Percentiles rank a stretch among this genome's conserved stretches.
These are phyloP conservation scores for Fusarium sublunatum DNA, from an alignment of 2,329 filamentous ascomycete genomes.

Conservation along the genomic window DNA sequence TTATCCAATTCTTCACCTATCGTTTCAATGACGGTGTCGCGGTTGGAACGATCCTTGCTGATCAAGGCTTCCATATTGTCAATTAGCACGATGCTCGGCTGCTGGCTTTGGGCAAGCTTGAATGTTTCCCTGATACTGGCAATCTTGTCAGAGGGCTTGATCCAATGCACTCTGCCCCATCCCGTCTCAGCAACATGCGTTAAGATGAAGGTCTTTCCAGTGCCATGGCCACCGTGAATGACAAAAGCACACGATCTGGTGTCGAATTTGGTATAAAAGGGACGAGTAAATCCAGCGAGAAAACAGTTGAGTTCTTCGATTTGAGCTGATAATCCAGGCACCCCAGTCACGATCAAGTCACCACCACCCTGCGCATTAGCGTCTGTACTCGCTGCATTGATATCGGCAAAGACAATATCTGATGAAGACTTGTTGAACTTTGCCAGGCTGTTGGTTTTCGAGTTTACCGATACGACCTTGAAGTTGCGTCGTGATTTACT, in stretches of 20 bases:
- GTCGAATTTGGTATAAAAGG: slow-evolving; percentile 47
- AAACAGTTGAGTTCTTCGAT: slow-evolving; percentile 74
- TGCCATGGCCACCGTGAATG: slow-evolving; percentile 84
- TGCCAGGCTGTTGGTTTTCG: slow-evolving; percentile 57
- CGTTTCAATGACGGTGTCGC: slow-evolving; percentile 61
- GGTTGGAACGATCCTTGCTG: slow-evolving; percentile 66
- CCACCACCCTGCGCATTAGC: slow-evolving; percentile 38
- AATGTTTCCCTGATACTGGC: slow-evolving; percentile 74
- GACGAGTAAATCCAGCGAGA: slow-evolving; percentile 65
- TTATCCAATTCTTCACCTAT: slow-evolving; percentile 67
- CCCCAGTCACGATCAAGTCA: slow-evolving; percentile 61
- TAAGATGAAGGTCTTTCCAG: slow-evolving; percentile 83
- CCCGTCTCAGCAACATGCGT: slow-evolving; percentile 72
- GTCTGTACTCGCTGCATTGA: slow-evolving; percentile 37
- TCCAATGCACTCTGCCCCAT: slow-evolving; percentile 76
- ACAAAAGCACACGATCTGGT: slow-evolving; percentile 69
- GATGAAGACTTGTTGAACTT: slow-evolving; percentile 56
- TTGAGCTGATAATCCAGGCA: slow-evolving; percentile 76
- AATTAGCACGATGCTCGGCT: slow-evolving; percentile 83
- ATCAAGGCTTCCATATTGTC: slow-evolving; percentile 81
- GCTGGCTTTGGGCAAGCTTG: slow-evolving; percentile 71
- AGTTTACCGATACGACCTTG: slow-evolving; percentile 66
- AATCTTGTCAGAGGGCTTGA: slow-evolving; percentile 67
- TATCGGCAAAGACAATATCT: slow-evolving; percentile 53
- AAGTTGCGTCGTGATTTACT: slow-evolving; percentile 59